Evolutionary conservation across 768 basidiomycete species (phyloP), one percentile per base, ranked within the genome.

Genomic region (Ramaria sp.): DNA sequence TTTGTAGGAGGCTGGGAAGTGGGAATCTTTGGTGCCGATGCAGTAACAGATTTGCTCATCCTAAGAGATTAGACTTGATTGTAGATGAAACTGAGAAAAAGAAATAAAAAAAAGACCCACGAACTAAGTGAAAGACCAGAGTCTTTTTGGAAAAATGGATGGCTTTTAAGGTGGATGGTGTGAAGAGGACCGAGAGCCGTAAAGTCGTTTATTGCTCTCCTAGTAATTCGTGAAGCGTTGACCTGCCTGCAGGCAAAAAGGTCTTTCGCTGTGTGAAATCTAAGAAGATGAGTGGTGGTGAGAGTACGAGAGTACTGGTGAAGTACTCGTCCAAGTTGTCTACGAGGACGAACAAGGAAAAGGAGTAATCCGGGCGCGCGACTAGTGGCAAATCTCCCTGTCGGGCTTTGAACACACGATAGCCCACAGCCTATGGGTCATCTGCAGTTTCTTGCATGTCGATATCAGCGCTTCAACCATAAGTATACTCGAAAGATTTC

Each of bases 41-140:
- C 75, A 69, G 83, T 78, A 62, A 86, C 82, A 72, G 79, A 80
- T 83, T 85, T 92, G 88, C 88, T 94, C 91, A 94, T 94, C 89
- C 87, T 89, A 60, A 8, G 30, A 38, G 30, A 27, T 42, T 12
- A 41, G 37, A 28, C 5, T 25, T 38, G 56, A 47, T 57, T 41
- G 20, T n/a, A 50, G 27, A 41, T 27, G 47, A 48, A 20, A 45
- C 7, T 36, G 39, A 52, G 28, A 32, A 41, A 39, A 52, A 27
- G 22, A 32, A 51, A 59, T 34, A 16, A 41, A 37, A 39, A 27
- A 37, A 41, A 20, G 18, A 57, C 34, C 45, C 20, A 37, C 38
- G 37, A 37, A 45, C 50, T 56, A 41, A 55, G 58, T 61, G 43
- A 48, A 59, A 56, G 61, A 57, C 61, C 42, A 28, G n/a, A 38